Conservation (phyloP, 768 basidiomycete genomes). For the Candolleomyces aberdarensis region DNA sequence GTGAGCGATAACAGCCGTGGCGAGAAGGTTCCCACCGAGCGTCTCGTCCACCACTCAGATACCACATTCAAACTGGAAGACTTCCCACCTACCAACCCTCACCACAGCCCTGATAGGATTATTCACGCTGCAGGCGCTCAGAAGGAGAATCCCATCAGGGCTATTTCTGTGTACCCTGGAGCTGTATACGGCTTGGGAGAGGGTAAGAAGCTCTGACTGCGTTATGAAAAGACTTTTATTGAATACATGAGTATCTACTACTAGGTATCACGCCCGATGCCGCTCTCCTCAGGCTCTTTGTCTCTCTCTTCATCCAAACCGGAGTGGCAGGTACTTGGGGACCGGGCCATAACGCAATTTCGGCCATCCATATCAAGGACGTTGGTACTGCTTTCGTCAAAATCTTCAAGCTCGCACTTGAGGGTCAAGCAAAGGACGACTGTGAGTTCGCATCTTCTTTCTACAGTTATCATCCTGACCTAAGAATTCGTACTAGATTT, state of each 20-base stretch:
- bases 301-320: conserved; percentile 20
- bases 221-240: neutral
- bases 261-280: neutral
- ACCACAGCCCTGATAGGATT: conserved; percentile 21
- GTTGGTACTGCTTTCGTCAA: conserved; percentile 29
- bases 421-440: conserved; percentile 37
- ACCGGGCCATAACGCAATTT: conserved; percentile 33
- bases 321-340: conserved; percentile 44
- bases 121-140: conserved; percentile 40
- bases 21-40: conserved; percentile 26
- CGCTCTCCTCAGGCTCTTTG: neutral
- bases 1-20: conserved; percentile 38
- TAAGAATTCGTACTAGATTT: conserved; percentile 27
- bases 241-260: neutral
- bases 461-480: conserved; percentile 2
- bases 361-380: conserved; percentile 40
- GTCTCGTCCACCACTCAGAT: conserved; percentile 34
- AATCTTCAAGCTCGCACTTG: conserved; percentile 36
- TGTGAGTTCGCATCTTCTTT: conserved; percentile 25
- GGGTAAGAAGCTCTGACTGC: conserved; percentile 18
- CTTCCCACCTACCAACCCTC: conserved; percentile 18
- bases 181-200: conserved; percentile 43
- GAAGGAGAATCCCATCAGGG: conserved; percentile 38
- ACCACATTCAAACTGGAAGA: conserved; percentile 30
- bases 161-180: conserved; percentile 39